Base-by-base conservation (phyloP, 2,329 filamentous ascomycete species). In the Epichloe gansuensis region DNA sequence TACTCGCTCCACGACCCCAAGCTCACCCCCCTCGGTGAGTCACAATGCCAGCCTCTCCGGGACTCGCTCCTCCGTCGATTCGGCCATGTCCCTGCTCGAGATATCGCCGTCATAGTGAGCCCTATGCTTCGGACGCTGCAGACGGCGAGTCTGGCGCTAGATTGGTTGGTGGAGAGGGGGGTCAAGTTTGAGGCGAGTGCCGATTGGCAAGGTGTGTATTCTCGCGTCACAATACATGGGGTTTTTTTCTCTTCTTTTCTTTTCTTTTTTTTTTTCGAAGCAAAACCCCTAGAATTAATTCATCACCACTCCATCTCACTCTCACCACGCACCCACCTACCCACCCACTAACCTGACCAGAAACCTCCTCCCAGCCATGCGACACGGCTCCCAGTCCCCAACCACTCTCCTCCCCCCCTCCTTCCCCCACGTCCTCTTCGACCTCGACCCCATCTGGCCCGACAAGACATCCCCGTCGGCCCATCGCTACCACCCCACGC, bases 41-140 rank as follows among this genome's bases (percentile, higher is more conserved):
- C 68, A 46, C 77, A 80, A 60, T 79, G 77, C 57, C 58, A 59
- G 25, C 57, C 68, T 7, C 65, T 80, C 4, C 66, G 71, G 31
- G 60, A 68, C 47, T 68, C 64, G 51, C 66, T 81, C 2, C 58
- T 66, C 12, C 63, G 68, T 36, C 66, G 69, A 21, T 64, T 76
- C 41, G 53, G 53, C 2, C 49, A 57, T 2, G 40, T 57, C 1
- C 51, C 57, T 23, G 65, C 63, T 5, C 63, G 68, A 13, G 64
- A 73, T 53, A 61, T 71, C 3, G 68, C 75, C 31, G 78, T 86
- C 50, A 61, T 87, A 35, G 76, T 78, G 47, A 84, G 80, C 59
- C 78, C 82, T 1, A 83, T 85, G 78, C 70, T 73, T 15, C 73
- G 83, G 34, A 85, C 82, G 2, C 68, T 85, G 34, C 78, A 87